Evolutionary conservation across 2,329 filamentous ascomycete genomes (phyloP).

Genomic region (Fusarium veterinarium): DNA sequence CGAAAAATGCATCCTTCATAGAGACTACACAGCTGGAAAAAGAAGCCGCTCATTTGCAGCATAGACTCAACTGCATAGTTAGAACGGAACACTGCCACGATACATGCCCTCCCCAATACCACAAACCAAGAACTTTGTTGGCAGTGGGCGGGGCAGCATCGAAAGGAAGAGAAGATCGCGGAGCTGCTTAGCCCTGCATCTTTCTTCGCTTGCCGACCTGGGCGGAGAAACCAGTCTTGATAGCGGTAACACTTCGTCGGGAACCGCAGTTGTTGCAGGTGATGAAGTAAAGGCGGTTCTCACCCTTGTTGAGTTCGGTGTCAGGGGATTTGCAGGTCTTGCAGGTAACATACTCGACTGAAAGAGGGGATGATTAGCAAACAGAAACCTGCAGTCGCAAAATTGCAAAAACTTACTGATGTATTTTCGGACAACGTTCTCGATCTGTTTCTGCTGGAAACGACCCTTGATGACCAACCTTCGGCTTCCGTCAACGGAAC

Average conservation of each 20-base stretch:
- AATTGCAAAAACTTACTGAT: conserved; percentile 74
- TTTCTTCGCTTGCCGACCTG: conserved; percentile 99
- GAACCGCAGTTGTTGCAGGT: conserved; percentile 89
- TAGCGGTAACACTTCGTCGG: conserved; percentile 90
- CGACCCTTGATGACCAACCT: conserved; percentile 98
- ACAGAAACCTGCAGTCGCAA: background rate
- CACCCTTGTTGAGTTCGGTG: conserved; percentile 97
- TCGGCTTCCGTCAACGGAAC: conserved; percentile 92
- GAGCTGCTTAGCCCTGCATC: conserved; percentile 77
- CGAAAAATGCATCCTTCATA: conserved; percentile 34
- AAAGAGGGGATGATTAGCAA: conserved; percentile 46
- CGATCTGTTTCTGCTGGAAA: conserved; percentile 99
- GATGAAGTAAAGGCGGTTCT: conserved; percentile 99
- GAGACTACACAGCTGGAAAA: conserved; percentile 4
- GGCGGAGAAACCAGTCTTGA: conserved; percentile 99
- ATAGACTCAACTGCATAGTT: conserved; percentile 13
- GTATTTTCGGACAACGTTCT: conserved; percentile 95
- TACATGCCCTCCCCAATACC: conserved; percentile 17
- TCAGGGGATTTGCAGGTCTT: conserved; percentile 97
- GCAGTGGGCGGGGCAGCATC: conserved; percentile 7
- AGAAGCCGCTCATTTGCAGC: conserved; percentile 4
- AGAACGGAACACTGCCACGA: conserved; percentile 14
- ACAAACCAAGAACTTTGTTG: conserved; percentile 15
- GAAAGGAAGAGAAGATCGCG: conserved; percentile 5
- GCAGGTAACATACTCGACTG: conserved; percentile 97